phyloP scores from a whole-genome alignment of 2,329 filamentous ascomycete genomes.

The Monilinia fructigena region DNA sequence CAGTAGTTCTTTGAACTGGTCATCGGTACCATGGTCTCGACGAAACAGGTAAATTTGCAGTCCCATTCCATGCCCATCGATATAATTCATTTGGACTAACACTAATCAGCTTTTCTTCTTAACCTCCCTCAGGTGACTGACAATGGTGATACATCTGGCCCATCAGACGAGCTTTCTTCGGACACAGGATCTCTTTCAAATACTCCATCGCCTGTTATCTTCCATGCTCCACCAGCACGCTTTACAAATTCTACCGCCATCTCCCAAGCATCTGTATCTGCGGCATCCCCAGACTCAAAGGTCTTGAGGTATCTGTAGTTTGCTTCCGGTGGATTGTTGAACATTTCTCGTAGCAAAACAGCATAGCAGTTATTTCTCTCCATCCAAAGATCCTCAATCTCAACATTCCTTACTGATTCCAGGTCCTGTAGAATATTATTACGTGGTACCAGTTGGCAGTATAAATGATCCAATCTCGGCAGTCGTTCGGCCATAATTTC shows the following conservation, averaged over 20 bases:
- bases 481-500: conserved; percentile 49
- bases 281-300: conserved; percentile 52
- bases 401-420: conserved; percentile 1
- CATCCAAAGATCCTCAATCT: conserved; percentile 39
- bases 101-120: conserved; percentile 22
- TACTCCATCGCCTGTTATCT: conserved; percentile 47
- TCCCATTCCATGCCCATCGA: conserved; percentile 38
- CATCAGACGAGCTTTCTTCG: neutral
- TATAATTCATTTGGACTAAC: conserved; percentile 32
- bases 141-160: conserved; percentile 26
- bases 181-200: conserved; percentile 42
- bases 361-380: conserved; percentile 39
- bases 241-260: conserved; percentile 46
- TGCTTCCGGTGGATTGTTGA: conserved; percentile 32
- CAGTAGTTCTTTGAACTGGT: neutral
- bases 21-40: conserved; percentile 30
- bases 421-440: conserved; percentile 36
- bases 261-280: conserved; percentile 48
- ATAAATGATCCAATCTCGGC: conserved; percentile 52
- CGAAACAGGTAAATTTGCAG: conserved; percentile 32
- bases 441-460: conserved; percentile 51
- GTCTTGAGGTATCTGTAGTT: conserved; percentile 48
- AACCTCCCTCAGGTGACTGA: conserved; percentile 31
- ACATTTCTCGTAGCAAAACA: conserved; percentile 35
- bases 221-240: conserved; percentile 45